Conservation (phyloP, 2,329 filamentous ascomycete genomes). For the Penicillium sp. region DNA sequence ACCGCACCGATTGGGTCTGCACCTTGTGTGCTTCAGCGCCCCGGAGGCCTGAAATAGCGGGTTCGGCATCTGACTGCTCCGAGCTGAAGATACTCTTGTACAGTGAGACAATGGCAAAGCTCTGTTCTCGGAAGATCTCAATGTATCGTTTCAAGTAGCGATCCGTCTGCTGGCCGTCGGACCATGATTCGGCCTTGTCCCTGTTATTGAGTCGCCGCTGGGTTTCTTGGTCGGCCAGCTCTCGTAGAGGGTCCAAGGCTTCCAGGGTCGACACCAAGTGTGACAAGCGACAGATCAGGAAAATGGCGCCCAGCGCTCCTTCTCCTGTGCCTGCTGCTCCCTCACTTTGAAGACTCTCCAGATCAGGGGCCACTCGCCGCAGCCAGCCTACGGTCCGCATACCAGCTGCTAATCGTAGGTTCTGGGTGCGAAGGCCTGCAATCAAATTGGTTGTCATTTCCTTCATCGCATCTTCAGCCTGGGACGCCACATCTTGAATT, state of each 20-base stretch:
- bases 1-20: constrained; percentile 24
- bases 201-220: constrained; percentile 43
- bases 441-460: constrained; percentile 86
- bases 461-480: constrained; percentile 86
- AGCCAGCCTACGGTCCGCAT: constrained; percentile 92
- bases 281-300: constrained; percentile 80
- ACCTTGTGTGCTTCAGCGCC: constrained; percentile 26
- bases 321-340: constrained; percentile 49
- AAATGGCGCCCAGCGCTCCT: constrained; percentile 76
- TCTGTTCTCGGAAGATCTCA: constrained; percentile 96
- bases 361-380: constrained; percentile 79
- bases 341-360: constrained; percentile 54
- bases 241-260: constrained; percentile 80
- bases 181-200: constrained; percentile 36
- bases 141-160: constrained; percentile 93
- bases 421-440: constrained; percentile 70
- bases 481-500: constrained; percentile 69
- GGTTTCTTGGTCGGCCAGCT: constrained; percentile 86
- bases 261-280: constrained; percentile 78
- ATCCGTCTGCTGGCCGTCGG: constrained; percentile 84
- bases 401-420: constrained; percentile 83
- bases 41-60: constrained; percentile 29
- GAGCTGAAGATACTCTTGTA: constrained; percentile 85
- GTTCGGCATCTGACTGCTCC: constrained; percentile 45
- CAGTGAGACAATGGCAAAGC: constrained; percentile 92